phyloP scores from a whole-genome alignment of 2,329 filamentous ascomycete species.

The Drechslerella stenobrocha region DNA sequence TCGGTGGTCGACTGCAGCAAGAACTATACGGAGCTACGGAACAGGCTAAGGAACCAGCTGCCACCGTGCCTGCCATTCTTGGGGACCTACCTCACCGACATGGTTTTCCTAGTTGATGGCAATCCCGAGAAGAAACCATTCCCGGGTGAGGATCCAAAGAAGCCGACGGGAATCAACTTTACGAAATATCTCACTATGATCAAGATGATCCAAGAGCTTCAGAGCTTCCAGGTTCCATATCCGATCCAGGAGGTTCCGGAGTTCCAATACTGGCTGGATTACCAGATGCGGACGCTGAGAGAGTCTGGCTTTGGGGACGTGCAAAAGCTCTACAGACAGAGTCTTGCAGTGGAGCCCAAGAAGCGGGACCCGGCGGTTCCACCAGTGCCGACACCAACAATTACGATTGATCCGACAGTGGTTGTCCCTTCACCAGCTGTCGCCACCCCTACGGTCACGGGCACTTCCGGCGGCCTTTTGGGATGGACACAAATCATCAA shows the following conservation, averaged over 20 bases:
- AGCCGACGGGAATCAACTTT: conserved; percentile 87
- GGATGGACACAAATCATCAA: conserved; percentile 60
- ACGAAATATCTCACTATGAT: conserved; percentile 95
- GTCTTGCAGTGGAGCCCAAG: conserved; percentile 77
- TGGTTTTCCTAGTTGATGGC: conserved; percentile 93
- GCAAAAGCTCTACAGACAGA: conserved; percentile 76
- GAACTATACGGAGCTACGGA: conserved; percentile 85
- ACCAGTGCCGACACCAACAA: conserved; percentile 52
- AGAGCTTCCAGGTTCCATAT: conserved; percentile 94
- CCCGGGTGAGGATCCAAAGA: conserved; percentile 63
- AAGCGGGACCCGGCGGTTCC: conserved; percentile 57
- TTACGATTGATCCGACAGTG: conserved; percentile 22
- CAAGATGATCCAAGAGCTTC: conserved; percentile 91
- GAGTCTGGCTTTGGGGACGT: conserved; percentile 61
- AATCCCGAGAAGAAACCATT: conserved; percentile 71
- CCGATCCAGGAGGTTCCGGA: conserved; percentile 79
- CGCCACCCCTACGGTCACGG: conserved; percentile 53
- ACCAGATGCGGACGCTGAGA: conserved; percentile 76
- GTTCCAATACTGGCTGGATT: conserved; percentile 88
- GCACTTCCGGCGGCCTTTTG: conserved; percentile 59
- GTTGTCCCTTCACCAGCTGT: conserved; percentile 22
- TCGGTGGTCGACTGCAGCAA: conserved; percentile 84
- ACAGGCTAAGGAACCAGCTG: conserved; percentile 79
- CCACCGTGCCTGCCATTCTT: conserved; percentile 93
- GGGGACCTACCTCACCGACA: conserved; percentile 91